Base-by-base conservation (phyloP, 2,329 filamentous ascomycete genomes). In the Curvularia sp. region DNA sequence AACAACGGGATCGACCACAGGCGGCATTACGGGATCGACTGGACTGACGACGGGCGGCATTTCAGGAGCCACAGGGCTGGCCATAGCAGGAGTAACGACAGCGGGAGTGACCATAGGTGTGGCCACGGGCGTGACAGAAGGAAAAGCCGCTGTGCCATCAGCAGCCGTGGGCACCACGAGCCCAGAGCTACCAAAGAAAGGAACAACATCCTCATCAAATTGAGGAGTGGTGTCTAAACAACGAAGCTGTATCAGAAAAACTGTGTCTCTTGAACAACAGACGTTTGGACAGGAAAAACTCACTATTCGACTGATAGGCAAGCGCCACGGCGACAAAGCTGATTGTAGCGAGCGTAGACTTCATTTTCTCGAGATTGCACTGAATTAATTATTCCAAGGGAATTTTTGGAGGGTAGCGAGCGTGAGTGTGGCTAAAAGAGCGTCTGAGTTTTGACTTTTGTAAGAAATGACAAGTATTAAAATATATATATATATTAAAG, bases 201-300 rank as follows among this genome's bases (percentile, higher is more conserved):
- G 44, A 30, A 64, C 61, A 2, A 64, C 66, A 15, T 63, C 57
- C 13, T 61, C 66, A 42, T 71, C 53, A 57, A 68, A 67, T 24
- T 58, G 33, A 2, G 68, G 65, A 38, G 62, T 64, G 18, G 60
- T 63, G 41, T 65, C 68, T 70, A 33, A 22, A 15, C 26, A 12
- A 15, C 3, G 3, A 22, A 20, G 31, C 2, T 41, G n/a, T 48
- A 30, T 54, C 48, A 53, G 48, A 39, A 18, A 20, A 33, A 31
- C 26, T 9, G 22, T 33, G 18, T 24, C 18, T 12, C 44, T 30
- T 10, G n/a, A 20, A 42, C 33, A 9, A 35, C 15, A 13, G 10
- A 42, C 24, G 30, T 13, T 24, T 24, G 12, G 28, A 12, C 22
- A 10, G 13, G 13, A 24, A 7, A 49, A 49, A 57, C 56, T 55